Evolutionary conservation across 2,329 filamentous ascomycete genomes (phyloP).

Genomic region (Cyphellophora europaea): DNA sequence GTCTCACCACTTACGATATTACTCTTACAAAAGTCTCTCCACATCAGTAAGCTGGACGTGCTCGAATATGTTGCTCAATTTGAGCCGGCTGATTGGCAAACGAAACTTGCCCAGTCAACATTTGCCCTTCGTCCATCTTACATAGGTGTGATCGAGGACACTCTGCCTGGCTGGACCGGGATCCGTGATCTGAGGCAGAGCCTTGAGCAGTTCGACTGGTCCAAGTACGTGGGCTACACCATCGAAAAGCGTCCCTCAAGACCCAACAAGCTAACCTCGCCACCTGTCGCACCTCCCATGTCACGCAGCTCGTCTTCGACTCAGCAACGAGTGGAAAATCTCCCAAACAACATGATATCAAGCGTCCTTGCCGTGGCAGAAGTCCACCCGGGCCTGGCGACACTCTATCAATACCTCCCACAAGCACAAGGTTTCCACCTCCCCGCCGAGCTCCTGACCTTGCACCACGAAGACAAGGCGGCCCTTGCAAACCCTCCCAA

Average conservation of each 20-base stretch:
- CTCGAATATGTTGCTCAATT: neutral
- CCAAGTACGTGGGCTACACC: slow-evolving; percentile 15
- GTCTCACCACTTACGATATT: slow-evolving; percentile 1
- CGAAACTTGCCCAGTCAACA: neutral
- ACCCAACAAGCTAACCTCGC: neutral
- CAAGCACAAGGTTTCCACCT: slow-evolving; percentile 5
- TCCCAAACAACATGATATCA: slow-evolving; percentile 11
- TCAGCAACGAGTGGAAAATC: neutral
- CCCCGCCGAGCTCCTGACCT: slow-evolving; percentile 7
- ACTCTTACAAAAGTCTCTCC: slow-evolving; percentile 1
- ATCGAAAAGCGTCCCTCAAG: slow-evolving; percentile 6
- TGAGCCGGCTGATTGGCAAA: neutral
- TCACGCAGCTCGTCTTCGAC: neutral
- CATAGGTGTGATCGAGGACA: slow-evolving; percentile 9
- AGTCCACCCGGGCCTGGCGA: slow-evolving; percentile 4
- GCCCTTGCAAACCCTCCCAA: slow-evolving; percentile 5
- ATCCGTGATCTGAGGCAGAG: slow-evolving; percentile 13
- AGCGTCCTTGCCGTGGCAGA: slow-evolving; percentile 12
- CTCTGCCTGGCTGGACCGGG: slow-evolving; percentile 14
- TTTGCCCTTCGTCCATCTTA: slow-evolving; percentile 9
- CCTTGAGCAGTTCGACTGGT: slow-evolving; percentile 16
- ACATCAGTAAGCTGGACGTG: neutral
- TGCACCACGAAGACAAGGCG: slow-evolving; percentile 12
- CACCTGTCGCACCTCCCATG: neutral
- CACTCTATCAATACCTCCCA: slow-evolving; percentile 13